Base-by-base conservation (phyloP, 208 protist genomes). In the Acanthamoeba lenticulata region DNA sequence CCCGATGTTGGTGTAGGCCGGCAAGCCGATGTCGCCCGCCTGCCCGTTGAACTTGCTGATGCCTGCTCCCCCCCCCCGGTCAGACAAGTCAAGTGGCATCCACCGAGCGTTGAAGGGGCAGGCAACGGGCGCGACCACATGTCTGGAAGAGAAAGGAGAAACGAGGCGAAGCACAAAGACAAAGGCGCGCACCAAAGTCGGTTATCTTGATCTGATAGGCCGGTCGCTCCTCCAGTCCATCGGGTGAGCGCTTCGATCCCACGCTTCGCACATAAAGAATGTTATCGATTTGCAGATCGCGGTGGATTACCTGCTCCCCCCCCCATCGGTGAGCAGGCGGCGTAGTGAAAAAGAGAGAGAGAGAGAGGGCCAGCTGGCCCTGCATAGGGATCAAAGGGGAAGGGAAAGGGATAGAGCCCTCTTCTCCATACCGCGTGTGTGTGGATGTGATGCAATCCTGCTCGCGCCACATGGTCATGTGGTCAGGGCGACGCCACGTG, bases 41-140 rank as follows among this genome's bases (percentile, higher is more conserved):
- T 79, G 69, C 2, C 69, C 69, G 40, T 79, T 42, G 69, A 79
- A 79, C 69, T 79, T 79, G 69, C 69, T 79, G 69, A 79, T 79
- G 11, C 69, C 69, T 79, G 69, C 5, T 11, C 13, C n/a, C 36
- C 11, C 21, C 29, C 13, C 5, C 29, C 29, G 29, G 60, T 29
- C 29, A 5, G 52, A 1, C 52, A 57, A n/a, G 17, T n/a, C 52
- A 5, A 21, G 2, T 21, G 15, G 15, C 47, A 52, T 52, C 9
- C 47, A 52, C 47, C 47, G 47, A 52, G 15, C 47, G n/a, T n/a
- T n/a, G n/a, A n/a, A n/a, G n/a, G n/a, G n/a, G n/a, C n/a, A n/a
- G n/a, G n/a, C n/a, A n/a, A n/a, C n/a, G n/a, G n/a, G n/a, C n/a
- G n/a, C n/a, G n/a, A n/a, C n/a, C n/a, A n/a, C n/a, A n/a, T n/a